Percentiles rank a stretch among this genome's conserved stretches.
phyloP scores from a whole-genome alignment of 192 early-diverging fungal genomes.

The Coemansia guatemalensis region DNA sequence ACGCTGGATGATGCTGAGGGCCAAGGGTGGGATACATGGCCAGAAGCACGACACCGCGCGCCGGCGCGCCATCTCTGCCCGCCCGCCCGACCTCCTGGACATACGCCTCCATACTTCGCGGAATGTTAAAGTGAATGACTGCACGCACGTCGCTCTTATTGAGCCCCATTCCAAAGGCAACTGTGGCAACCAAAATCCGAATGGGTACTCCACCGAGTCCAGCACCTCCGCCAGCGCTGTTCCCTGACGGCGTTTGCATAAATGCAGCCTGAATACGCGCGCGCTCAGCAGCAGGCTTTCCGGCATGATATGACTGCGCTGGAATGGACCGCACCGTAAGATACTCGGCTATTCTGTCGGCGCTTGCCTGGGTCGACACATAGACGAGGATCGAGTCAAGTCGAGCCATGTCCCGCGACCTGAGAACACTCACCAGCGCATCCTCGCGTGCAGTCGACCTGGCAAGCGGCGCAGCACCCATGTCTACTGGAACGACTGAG shows the following conservation, averaged over 20 bases:
- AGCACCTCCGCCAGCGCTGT: not conserved
- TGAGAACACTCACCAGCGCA: slow-evolving; percentile 57
- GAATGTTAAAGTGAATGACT: slow-evolving; percentile 70
- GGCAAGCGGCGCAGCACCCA: not conserved
- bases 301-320: slow-evolving; percentile 79
- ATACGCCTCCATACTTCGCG: slow-evolving; percentile 72
- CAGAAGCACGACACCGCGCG: slow-evolving; percentile 56
- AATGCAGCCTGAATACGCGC: slow-evolving; percentile 66
- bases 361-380: slow-evolving; percentile 60
- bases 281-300: slow-evolving; percentile 61
- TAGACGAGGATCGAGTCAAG: slow-evolving; percentile 72
- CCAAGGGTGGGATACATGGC: slow-evolving; percentile 22
- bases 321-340: slow-evolving; percentile 63
- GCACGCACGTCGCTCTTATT: slow-evolving; percentile 72
- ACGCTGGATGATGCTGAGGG: not conserved
- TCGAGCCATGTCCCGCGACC: slow-evolving; percentile 50
- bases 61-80: slow-evolving; percentile 60
- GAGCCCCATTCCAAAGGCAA: slow-evolving; percentile 76
- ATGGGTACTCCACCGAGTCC: slow-evolving; percentile 24
- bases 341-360: slow-evolving; percentile 68
- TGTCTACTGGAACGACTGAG: slow-evolving; percentile 54
- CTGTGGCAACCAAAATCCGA: slow-evolving; percentile 70
- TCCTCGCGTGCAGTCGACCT: slow-evolving; percentile 53
- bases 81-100: slow-evolving; percentile 76
- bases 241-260: slow-evolving; percentile 43